A percentile compares a stretch with the other conserved stretches of the same genome.
phyloP scores from a whole-genome alignment of 192 early-diverging fungal genomes.

The Coemansia sp. region DNA sequence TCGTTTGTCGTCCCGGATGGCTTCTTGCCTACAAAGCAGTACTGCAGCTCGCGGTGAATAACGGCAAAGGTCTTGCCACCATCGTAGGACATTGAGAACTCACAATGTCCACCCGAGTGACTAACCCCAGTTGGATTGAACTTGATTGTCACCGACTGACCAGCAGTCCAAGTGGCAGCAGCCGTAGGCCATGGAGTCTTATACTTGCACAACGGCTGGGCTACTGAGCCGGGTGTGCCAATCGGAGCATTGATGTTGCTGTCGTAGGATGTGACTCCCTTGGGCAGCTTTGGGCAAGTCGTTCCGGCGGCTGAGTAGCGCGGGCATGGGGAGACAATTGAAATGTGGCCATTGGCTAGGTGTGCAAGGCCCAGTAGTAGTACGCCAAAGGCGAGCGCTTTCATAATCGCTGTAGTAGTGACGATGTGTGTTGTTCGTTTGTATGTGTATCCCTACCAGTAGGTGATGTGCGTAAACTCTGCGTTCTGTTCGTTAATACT shows the following conservation, averaged over 20 bases:
- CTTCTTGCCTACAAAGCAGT: constrained; percentile 19
- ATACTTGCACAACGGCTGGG: constrained; percentile 41
- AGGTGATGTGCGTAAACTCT: neutral
- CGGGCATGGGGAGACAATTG: constrained; percentile 18
- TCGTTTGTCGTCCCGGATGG: constrained; percentile 10
- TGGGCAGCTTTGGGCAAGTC: constrained; percentile 10
- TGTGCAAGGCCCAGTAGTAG: constrained; percentile 9
- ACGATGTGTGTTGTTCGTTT: neutral
- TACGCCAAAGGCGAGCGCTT: neutral
- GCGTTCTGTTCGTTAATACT: neutral
- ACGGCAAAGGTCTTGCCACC: constrained; percentile 53
- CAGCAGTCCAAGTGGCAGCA: constrained; percentile 42
- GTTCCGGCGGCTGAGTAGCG: constrained; percentile 16
- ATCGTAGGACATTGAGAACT: constrained; percentile 58
- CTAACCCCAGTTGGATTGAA: constrained; percentile 17
- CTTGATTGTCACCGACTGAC: constrained; percentile 28
- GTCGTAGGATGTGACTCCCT: constrained; percentile 37
- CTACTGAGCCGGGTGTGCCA: constrained; percentile 11
- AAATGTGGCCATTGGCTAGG: constrained; percentile 9
- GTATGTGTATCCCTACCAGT: neutral
- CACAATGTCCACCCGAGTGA: constrained; percentile 58
- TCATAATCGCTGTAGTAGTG: constrained; percentile 1
- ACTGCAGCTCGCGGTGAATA: constrained; percentile 47
- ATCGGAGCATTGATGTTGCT: constrained; percentile 40
- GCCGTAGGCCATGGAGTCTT: constrained; percentile 27